phyloP scores from a whole-genome alignment of 2,329 filamentous ascomycete species.

The Fusarium cyanostomum region DNA sequence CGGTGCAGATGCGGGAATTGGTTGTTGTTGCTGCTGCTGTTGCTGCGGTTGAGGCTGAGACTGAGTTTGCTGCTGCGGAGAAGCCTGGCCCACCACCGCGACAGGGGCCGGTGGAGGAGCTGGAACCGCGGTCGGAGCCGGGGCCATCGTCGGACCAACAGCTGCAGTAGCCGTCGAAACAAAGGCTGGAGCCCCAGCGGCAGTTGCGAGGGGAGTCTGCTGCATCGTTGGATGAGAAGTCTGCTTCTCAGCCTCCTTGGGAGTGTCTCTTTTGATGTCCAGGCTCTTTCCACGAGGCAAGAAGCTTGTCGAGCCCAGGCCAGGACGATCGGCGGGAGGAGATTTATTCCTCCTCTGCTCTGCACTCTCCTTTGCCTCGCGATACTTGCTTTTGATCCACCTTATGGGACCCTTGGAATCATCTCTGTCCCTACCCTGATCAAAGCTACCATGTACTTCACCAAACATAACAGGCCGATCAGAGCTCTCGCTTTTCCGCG shows the following conservation, averaged over 20 bases:
- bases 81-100: neutral
- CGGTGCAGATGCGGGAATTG: conserved; percentile 1
- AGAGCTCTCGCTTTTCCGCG: conserved; percentile 61
- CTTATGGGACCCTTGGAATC: conserved; percentile 62
- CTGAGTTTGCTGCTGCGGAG: neutral
- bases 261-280: conserved; percentile 55
- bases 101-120: conserved; percentile 19
- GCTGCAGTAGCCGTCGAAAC: conserved; percentile 9
- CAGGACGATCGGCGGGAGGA: conserved; percentile 55
- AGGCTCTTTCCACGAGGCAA: conserved; percentile 58
- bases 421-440: conserved; percentile 56
- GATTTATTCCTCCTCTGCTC: conserved; percentile 67
- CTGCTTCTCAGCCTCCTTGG: conserved; percentile 33
- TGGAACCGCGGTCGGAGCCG: conserved; percentile 3
- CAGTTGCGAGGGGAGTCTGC: conserved; percentile 14
- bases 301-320: conserved; percentile 41
- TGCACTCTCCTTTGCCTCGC: conserved; percentile 65
- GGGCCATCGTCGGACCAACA: neutral
- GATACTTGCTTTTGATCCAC: conserved; percentile 69
- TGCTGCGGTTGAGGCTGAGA: neutral
- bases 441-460: conserved; percentile 52
- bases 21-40: neutral
- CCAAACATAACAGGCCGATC: conserved; percentile 53
- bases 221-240: conserved; percentile 2
- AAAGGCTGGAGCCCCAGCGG: conserved; percentile 21